Base-by-base conservation (phyloP, 2,329 filamentous ascomycete species). In the Aspergillus viridinutans region DNA sequence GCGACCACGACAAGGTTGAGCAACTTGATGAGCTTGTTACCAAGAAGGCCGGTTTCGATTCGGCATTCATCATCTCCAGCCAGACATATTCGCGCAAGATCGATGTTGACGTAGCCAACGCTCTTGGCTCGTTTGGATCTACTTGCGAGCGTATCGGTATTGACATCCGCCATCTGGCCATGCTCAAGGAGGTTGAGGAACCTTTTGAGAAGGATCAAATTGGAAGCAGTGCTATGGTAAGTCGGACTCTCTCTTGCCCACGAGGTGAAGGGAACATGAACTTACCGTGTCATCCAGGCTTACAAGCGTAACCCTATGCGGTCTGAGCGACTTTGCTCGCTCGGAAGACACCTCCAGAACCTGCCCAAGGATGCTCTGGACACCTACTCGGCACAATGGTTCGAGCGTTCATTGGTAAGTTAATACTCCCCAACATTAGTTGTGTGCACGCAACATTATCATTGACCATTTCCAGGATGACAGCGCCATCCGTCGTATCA, bases 171-270 rank as follows among this genome's bases (percentile, higher is more conserved):
- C 87, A 90, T 69, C 78, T 93, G 50, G 87, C 88, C 5, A 80
- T 83, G 67, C 83, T 86, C 76, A 95, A 96, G 80, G 90, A 95
- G 74, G 79, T 94, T 57, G 92, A 95, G 70, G 90, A 92, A 78
- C 90, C 90, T 0, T 90, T 91, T 65, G 89, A 92, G 76, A 85
- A 85, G 66, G 83, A 86, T 63, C 90, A 95, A 76, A 91, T 92
- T 64, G 89, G 88, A 28, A 84, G 80, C 48, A 83, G 79, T 50
- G 85, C 85, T 7, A 83, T 84, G 81, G 72, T 74, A 35, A 57
- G 68, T 62, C 5, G 14, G 3, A 40, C n/a, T 8, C n/a, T 23
- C n/a, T 8, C 28, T 38, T 32, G 20, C 12, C 20, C 17, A 14
- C 50, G 12, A 6, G 28, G 21, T 40, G 21, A 29, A 45, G 54